phyloP scores from a whole-genome alignment of 495 filamentous ascomycete genomes.

The Evansstolkia leycettana region DNA sequence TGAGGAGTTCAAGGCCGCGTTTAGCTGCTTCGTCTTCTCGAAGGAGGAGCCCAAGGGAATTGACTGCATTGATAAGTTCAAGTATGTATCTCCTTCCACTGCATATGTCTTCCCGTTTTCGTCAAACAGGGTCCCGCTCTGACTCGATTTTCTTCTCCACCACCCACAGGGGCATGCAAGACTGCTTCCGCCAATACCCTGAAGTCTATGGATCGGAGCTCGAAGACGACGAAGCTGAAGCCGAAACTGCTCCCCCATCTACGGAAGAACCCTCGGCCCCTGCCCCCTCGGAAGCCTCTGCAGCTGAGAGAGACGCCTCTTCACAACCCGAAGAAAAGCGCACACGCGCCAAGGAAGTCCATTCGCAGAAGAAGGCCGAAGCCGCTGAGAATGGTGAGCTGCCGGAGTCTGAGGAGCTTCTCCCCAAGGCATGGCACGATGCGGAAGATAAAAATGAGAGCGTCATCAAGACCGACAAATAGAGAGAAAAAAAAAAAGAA shows the following conservation, averaged over 20 bases:
- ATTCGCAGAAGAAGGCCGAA: conserved; percentile 13
- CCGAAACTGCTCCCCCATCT: neutral
- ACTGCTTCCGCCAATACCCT: conserved; percentile 85
- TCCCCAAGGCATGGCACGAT: conserved; percentile 41
- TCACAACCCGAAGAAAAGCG: conserved; percentile 16
- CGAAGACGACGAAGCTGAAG: conserved; percentile 61
- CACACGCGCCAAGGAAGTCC: conserved; percentile 14
- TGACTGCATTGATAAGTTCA: conserved; percentile 97
- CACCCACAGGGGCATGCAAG: conserved; percentile 76
- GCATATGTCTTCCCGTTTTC: neutral
- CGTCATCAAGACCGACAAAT: conserved; percentile 14
- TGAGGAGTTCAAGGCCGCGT: conserved; percentile 84
- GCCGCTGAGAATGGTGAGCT: conserved; percentile 9
- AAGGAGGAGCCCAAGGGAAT: conserved; percentile 96
- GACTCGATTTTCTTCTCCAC: neutral
- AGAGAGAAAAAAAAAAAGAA: conserved; percentile 6
- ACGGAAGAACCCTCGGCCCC: conserved; percentile 6
- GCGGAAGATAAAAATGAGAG: conserved; percentile 20
- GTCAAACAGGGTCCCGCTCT: neutral
- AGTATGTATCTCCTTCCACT: conserved; percentile 39
- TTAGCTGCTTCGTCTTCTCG: conserved; percentile 95
- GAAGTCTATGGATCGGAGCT: conserved; percentile 89
- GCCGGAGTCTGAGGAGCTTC: conserved; percentile 28
- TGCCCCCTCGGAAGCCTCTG: conserved; percentile 5
- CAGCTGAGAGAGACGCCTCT: conserved; percentile 8